These are phyloP conservation scores for Jacaranda mimosifolia DNA, from an alignment of 257 asterid genomes.

Conservation along the genomic window DNA sequence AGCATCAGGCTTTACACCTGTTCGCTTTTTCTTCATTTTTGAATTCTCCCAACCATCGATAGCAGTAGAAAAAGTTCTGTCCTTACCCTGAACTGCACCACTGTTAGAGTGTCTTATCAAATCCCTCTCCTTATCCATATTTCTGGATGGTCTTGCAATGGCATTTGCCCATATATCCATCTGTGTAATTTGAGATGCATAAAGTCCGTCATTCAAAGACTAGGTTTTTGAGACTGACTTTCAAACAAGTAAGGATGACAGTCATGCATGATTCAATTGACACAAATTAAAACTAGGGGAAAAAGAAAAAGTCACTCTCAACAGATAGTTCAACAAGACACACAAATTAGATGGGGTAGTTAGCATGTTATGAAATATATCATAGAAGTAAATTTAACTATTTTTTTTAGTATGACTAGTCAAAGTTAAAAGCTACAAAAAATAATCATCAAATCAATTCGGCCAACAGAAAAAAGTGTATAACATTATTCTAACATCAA, in stretches of 20 bases:
- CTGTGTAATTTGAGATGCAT: constrained; percentile 43
- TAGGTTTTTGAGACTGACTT: constrained; percentile 20
- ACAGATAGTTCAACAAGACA: constrained; percentile 24
- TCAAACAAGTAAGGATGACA: constrained; percentile 29
- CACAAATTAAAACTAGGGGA: constrained; percentile 14
- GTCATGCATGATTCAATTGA: constrained; percentile 27
- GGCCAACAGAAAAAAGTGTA: background rate
- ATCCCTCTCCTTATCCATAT: constrained; percentile 76
- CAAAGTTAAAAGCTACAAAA: constrained; percentile 12
- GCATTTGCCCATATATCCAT: constrained; percentile 67
- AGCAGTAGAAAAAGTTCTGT: constrained; percentile 58
- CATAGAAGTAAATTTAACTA: constrained; percentile 1
- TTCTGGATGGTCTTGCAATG: constrained; percentile 65
- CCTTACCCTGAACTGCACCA: constrained; percentile 67
- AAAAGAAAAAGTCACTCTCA: constrained; percentile 23
- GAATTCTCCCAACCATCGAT: constrained; percentile 94
- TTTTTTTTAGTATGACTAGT: background rate
- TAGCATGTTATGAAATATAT: constrained; percentile 22
- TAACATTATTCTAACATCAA: no score
- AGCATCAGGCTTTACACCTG: constrained; percentile 80
- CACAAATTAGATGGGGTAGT: constrained; percentile 22
- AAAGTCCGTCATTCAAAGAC: constrained; percentile 39
- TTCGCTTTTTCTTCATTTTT: constrained; percentile 93
- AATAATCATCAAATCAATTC: no score
- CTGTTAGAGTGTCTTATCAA: constrained; percentile 60